Percentiles rank a stretch among this genome's conserved stretches.
phyloP scores from a whole-genome alignment of 257 asterid genomes.

The Solanum lignicaule region DNA sequence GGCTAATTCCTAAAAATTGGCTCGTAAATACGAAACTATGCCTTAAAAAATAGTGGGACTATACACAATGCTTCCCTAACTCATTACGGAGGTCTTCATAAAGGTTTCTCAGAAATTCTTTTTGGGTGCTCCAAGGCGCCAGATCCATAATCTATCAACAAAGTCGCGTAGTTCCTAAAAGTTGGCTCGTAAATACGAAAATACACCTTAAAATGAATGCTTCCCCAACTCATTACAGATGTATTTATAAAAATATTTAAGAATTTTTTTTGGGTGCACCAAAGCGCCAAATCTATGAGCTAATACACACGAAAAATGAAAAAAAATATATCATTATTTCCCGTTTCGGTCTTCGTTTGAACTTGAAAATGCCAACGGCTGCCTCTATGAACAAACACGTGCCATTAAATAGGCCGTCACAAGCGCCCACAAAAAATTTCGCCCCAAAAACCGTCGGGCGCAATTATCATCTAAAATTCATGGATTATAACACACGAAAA shows the following conservation, averaged over 20 bases:
- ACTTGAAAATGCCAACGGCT: neutral
- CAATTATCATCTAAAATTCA: neutral
- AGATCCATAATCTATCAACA: too few relatives aligned
- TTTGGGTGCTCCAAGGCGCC: neutral
- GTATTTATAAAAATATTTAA: too few relatives aligned
- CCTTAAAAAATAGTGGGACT: too few relatives aligned
- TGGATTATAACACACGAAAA: too few relatives aligned
- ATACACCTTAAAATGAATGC: neutral
- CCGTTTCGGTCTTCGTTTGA: neutral
- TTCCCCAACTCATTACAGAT: too few relatives aligned
- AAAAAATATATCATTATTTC: too few relatives aligned
- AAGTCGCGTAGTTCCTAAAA: neutral
- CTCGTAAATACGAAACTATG: neutral
- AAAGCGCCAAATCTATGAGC: neutral
- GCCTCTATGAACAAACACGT: neutral
- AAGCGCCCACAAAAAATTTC: neutral
- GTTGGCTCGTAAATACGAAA: neutral
- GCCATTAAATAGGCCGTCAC: neutral
- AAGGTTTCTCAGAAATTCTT: too few relatives aligned
- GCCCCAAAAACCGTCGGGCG: rapidly evolving
- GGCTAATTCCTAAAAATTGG: neutral
- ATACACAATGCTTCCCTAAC: neutral
- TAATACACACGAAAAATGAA: neutral
- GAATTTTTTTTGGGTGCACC: neutral
- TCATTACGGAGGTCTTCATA: neutral